phyloP scores from a whole-genome alignment of 164 flowering plant species.

The Magnolia sinica region DNA sequence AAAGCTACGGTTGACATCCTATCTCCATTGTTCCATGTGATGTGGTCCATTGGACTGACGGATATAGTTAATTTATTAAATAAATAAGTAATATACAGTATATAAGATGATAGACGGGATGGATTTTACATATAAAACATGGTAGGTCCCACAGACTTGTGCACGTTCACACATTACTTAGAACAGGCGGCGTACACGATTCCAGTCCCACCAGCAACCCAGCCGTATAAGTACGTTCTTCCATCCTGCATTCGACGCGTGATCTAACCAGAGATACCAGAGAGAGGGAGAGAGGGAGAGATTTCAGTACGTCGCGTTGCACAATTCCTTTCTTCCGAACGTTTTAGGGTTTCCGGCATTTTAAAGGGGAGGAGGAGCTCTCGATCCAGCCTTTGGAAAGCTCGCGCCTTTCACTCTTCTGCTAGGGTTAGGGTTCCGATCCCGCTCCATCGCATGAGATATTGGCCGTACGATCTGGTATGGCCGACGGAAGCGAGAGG shows the following conservation, averaged over 20 bases:
- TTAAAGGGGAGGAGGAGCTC: background rate
- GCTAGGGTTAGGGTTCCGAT: background rate
- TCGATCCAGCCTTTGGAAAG: background rate
- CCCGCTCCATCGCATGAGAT: background rate
- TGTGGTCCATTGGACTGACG: no score
- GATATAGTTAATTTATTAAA: no score
- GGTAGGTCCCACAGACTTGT: no score
- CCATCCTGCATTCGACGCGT: background rate
- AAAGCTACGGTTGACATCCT: no score
- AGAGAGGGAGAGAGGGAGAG: background rate
- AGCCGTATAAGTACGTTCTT: conserved; percentile 3
- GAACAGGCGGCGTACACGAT: no score
- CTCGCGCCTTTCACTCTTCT: background rate
- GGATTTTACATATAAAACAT: no score
- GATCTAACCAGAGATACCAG: background rate
- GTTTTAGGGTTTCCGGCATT: background rate
- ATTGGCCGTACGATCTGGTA: background rate
- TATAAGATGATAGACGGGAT: no score
- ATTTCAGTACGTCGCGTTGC: background rate
- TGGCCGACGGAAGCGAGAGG: background rate
- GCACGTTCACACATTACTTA: no score
- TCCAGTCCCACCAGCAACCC: background rate
- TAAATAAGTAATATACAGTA: no score
- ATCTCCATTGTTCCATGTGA: no score
- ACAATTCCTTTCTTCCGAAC: background rate